Evolutionary conservation across 352 stramenopile species (phyloP), one percentile per base, ranked within the genome.

Genomic region (Phytophthora ohioensis): DNA sequence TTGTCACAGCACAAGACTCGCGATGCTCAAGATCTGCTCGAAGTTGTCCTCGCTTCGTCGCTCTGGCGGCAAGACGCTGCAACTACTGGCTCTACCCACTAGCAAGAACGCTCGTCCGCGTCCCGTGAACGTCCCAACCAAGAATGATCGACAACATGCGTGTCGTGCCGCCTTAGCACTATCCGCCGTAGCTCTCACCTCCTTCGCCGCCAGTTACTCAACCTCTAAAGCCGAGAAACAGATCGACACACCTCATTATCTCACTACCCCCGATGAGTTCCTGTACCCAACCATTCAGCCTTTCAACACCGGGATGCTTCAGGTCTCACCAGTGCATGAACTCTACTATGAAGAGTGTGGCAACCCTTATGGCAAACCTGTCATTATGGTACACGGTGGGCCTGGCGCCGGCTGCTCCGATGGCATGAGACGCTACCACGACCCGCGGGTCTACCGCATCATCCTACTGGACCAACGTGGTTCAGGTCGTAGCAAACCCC

Each of bases 361-460:
- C 17, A 93, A 93, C 47, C 90, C 90, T 34, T 80, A 91, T 34
- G 89, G 89, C 53, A 96, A 95, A 68, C 91, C 93, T 5, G 95
- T 96, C 36, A 85, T 99, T n/a, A 93, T 98, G 73, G 85, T 98
- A 30, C 96, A 99, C 74, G 96, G 96, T 32, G 96, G 96, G 2
- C 96, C 96, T 0, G 96, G 96, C 10, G 91, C 88, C 2, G 95
- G 91, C 38, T 98, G 93, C 78, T 92, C 80, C 35, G 82, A 91
- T 0, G 84, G 75, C 65, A 97, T 98, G 88, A 86, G 91, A 21
- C 91, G 90, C 51, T 98, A 94, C 79, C 97, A 98, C 79, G 90
- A 98, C 79, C 94, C 93, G 17, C 63, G 82, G 27, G 80, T 93
- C 12, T 98, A 98, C 69, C 88, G 84, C 47, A 97, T 99, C 51